Conservation (phyloP, 108 stramenopile genomes). For the Cylindrotheca closterium region DNA sequence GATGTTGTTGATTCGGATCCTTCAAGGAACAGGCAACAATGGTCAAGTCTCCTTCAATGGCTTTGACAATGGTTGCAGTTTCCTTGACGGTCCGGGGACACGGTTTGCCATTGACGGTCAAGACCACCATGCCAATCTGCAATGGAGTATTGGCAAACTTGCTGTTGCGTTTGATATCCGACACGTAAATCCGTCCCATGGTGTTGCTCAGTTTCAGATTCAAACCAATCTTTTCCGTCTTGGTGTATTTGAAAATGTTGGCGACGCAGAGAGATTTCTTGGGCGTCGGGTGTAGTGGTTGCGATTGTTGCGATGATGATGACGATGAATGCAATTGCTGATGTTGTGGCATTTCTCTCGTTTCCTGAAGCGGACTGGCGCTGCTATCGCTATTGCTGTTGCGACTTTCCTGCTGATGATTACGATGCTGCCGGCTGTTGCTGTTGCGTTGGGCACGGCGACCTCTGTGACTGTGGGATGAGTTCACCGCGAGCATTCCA, state of each 20-base stretch:
- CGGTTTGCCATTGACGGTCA: constrained; percentile 8
- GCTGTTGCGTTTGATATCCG: background rate
- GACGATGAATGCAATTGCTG: background rate
- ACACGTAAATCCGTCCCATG: background rate
- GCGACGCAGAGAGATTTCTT: background rate
- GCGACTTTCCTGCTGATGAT: constrained; percentile 1
- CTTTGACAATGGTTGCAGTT: background rate
- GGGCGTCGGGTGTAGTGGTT: background rate
- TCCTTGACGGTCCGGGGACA: constrained; percentile 9
- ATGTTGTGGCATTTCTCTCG: background rate
- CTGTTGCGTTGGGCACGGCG: background rate
- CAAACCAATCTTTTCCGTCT: background rate
- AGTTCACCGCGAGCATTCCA: background rate
- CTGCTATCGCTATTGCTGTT: background rate
- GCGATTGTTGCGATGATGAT: too few species aligned
- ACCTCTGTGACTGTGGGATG: background rate
- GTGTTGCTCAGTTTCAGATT: background rate
- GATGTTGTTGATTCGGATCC: background rate
- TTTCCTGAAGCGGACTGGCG: background rate
- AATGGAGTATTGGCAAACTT: background rate
- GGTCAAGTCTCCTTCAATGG: constrained; percentile 2
- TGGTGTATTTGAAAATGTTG: background rate
- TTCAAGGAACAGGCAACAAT: constrained; percentile 1
- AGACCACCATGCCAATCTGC: constrained; percentile 3
- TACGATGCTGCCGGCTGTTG: too few species aligned